Evolutionary conservation across 1,284 basidiomycete species (phyloP).

Genomic region (Boletus smithii): DNA sequence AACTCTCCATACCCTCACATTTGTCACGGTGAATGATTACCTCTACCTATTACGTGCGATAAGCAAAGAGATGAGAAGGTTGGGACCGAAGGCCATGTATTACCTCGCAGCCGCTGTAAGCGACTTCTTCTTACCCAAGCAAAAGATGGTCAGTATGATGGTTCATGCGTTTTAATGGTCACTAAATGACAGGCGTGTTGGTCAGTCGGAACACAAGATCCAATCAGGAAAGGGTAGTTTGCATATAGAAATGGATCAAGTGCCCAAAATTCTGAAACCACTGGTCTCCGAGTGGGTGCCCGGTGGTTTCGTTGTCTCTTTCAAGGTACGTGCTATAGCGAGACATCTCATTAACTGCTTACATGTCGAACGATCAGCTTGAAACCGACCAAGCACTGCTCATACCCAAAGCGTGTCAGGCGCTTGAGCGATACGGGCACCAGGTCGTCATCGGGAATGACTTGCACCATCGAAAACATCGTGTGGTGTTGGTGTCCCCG

Average conservation of each 20-base stretch:
- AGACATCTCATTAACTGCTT: neutral
- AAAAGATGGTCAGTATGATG: slow-evolving; percentile 68
- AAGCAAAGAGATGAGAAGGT: slow-evolving; percentile 63
- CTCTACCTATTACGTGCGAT: slow-evolving; percentile 88
- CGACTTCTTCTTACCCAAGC: slow-evolving; percentile 93
- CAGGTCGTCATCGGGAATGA: slow-evolving; percentile 98
- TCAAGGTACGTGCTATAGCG: slow-evolving; percentile 66
- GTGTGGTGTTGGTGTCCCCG: slow-evolving; percentile 83
- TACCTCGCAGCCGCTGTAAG: slow-evolving; percentile 97
- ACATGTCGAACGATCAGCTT: slow-evolving; percentile 50
- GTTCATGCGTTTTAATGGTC: neutral
- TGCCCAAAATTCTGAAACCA: slow-evolving; percentile 92
- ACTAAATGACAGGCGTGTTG: slow-evolving; percentile 15
- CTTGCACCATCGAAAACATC: slow-evolving; percentile 82
- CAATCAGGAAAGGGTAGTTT: slow-evolving; percentile 93
- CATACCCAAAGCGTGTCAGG: slow-evolving; percentile 86
- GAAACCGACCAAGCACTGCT: slow-evolving; percentile 87
- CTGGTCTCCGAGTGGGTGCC: slow-evolving; percentile 93
- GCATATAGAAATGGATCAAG: slow-evolving; percentile 97
- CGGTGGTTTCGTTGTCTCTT: slow-evolving; percentile 91
- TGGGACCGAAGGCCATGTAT: slow-evolving; percentile 81
- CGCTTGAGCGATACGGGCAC: slow-evolving; percentile 92
- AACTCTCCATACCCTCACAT: slow-evolving; percentile 81
- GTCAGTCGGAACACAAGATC: slow-evolving; percentile 94
- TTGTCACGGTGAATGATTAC: slow-evolving; percentile 96